Evolutionary conservation across 441 rosid genomes (phyloP).

Genomic region (Mallotus japonicus): DNA sequence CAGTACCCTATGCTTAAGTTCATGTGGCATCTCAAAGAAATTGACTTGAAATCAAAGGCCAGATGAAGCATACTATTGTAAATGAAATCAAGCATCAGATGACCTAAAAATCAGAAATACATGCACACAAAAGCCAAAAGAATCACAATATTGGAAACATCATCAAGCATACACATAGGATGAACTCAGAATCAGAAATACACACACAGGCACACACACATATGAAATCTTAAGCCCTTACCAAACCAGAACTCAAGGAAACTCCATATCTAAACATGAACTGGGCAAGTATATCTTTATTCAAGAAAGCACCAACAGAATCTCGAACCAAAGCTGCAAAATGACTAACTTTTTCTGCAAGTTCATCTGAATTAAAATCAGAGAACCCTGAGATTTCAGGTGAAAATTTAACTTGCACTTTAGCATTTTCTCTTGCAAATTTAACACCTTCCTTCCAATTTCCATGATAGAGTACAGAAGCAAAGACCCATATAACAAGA

Average conservation of each 20-base stretch:
- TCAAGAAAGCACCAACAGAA: slow-evolving; percentile 46
- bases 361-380: slow-evolving; percentile 49
- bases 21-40: slow-evolving; percentile 2
- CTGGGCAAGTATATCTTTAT: slow-evolving; percentile 32
- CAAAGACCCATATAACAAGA: slow-evolving; percentile 63
- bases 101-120: not conserved
- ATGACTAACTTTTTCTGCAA: slow-evolving; percentile 55
- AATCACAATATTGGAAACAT: not conserved
- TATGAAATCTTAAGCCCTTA: slow-evolving; percentile 35
- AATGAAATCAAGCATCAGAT: not conserved
- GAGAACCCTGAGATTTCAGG: slow-evolving; percentile 66
- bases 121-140: not conserved
- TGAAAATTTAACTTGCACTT: slow-evolving; percentile 32
- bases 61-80: slow-evolving; percentile 5
- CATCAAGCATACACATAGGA: slow-evolving; percentile 1
- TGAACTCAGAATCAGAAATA: not conserved
- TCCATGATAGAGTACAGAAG: slow-evolving; percentile 71
- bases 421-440: slow-evolving; percentile 56
- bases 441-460: slow-evolving; percentile 64
- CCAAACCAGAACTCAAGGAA: slow-evolving; percentile 48
- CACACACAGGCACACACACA: no score
- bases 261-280: slow-evolving; percentile 41
- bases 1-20: not conserved
- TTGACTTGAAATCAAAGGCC: not conserved
- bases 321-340: slow-evolving; percentile 50